Percentiles rank a stretch among this genome's conserved stretches.
Evolutionary conservation across 2,329 filamentous ascomycete species (phyloP).

Genomic region (Aspergillus pseudoterreus): DNA sequence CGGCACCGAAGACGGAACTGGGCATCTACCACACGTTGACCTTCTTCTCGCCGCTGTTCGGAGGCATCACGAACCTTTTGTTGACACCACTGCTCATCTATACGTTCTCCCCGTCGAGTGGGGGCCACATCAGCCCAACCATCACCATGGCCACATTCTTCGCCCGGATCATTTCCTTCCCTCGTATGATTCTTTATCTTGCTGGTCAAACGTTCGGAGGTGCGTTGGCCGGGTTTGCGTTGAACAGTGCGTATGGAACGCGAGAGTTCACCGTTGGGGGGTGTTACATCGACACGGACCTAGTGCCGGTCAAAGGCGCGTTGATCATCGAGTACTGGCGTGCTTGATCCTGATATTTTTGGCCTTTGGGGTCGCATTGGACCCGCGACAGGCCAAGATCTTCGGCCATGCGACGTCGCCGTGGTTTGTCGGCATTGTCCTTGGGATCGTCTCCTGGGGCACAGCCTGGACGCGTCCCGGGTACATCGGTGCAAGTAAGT

Average conservation of each 20-base stretch:
- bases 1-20: slow-evolving; percentile 14
- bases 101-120: slow-evolving; percentile 46
- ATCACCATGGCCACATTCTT: slow-evolving; percentile 54
- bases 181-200: slow-evolving; percentile 48
- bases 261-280: slow-evolving; percentile 33
- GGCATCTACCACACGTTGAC: slow-evolving; percentile 27
- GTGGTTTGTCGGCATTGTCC: slow-evolving; percentile 44
- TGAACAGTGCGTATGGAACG: slow-evolving; percentile 32
- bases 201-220: slow-evolving; percentile 45
- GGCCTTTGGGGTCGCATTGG: slow-evolving; percentile 52
- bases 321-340: slow-evolving; percentile 49
- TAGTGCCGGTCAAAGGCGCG: slow-evolving; percentile 38
- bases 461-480: slow-evolving; percentile 39
- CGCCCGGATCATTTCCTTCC: slow-evolving; percentile 47
- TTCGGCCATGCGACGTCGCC: slow-evolving; percentile 51
- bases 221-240: slow-evolving; percentile 42
- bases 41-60: slow-evolving; percentile 31
- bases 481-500: slow-evolving; percentile 39
- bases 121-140: slow-evolving; percentile 52
- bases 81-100: slow-evolving; percentile 50
- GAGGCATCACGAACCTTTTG: slow-evolving; percentile 38
- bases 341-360: slow-evolving; percentile 48
- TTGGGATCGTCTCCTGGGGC: slow-evolving; percentile 36
- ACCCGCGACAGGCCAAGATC: slow-evolving; percentile 49
- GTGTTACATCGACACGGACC: slow-evolving; percentile 34